Evolutionary conservation across 306 rosid species (phyloP), one percentile per base, ranked within the genome.

Genomic region (Aeschynomene evenia): DNA sequence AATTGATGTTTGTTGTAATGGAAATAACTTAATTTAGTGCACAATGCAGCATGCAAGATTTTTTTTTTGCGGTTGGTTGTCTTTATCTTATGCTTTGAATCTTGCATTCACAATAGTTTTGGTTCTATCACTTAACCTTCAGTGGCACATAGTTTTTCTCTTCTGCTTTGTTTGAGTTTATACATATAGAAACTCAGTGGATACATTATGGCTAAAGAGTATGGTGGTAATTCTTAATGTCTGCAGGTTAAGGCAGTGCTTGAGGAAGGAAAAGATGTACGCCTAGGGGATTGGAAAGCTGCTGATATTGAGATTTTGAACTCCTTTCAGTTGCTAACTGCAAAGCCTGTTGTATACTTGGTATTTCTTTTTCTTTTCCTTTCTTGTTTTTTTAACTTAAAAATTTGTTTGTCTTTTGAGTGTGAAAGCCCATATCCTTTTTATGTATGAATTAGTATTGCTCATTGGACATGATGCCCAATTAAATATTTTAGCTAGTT

Each of bases 201-300:
- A 53, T 74, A 42, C 43, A 31, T 54, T 57, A 42, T 19, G 3
- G 70, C 39, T 70, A 22, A 22, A 66, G 15, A 46, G 50, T 57
- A 22, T 69, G 77, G 57, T 77, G 66, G 19, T 2, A 8, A 36
- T 66, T 73, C 14, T 80, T 46, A 19, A n/a, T 70, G 55, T 71
- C 70, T 79, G 71, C 84, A 94, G 99, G 89, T 94, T 75, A 91
- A 87, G 83, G 87, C 91, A 56, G 68, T 61, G 58, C 85, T 94
- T 28, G 81, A 70, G 81, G 97, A 89, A 26, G 99, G 91, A 75
- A 91, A 94, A 83, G 97, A 94, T 85, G 64, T 94, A 16, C 99
- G 99, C 20, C 83, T 94, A 14, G 97, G 96, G 79, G 99, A 94
- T 6, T 94, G 99, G 99, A 91, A 94, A 74, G 83, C 96, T 81